Conservation (phyloP, 805 yeast species). For the Metschnikowia reukaufii region DNA sequence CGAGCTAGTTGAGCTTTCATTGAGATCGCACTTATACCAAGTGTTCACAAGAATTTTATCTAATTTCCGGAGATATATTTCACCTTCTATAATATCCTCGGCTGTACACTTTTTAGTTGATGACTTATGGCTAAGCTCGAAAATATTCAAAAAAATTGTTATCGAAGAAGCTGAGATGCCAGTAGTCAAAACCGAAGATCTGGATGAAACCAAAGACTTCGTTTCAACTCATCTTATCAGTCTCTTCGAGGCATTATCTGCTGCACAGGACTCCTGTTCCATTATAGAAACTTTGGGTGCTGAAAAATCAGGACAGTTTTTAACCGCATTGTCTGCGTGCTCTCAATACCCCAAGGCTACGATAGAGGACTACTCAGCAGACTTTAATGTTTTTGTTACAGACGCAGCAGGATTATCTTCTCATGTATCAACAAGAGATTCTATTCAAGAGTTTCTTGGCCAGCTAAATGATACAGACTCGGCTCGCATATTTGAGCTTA, state of each 20-base stretch:
- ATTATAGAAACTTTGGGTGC: conserved; percentile 21
- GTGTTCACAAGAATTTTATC: conserved; percentile 28
- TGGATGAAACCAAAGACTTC: conserved; percentile 20
- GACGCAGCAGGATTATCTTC: conserved; percentile 70
- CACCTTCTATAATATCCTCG: conserved; percentile 16
- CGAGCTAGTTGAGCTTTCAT: conserved; percentile 21
- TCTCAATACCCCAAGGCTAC: conserved; percentile 44
- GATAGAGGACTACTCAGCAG: conserved; percentile 51
- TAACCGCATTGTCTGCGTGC: conserved; percentile 34
- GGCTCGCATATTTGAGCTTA: conserved; percentile 7
- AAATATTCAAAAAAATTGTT: conserved; percentile 14
- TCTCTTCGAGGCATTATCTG: conserved; percentile 31
- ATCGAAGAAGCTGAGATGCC: conserved; percentile 13
- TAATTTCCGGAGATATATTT: conserved; percentile 27
- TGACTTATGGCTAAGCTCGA: conserved; percentile 26
- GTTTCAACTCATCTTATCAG: conserved; percentile 29
- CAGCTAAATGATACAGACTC: conserved; percentile 48
- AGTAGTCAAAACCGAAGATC: conserved; percentile 16
- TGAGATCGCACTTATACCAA: conserved; percentile 30
- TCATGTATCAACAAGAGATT: conserved; percentile 53
- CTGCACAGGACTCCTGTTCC: conserved; percentile 27
- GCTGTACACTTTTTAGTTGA: conserved; percentile 19
- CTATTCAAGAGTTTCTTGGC: conserved; percentile 55
- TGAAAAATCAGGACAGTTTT: conserved; percentile 15
- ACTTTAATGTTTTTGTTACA: conserved; percentile 69